A percentile compares a stretch with the other conserved stretches of the same genome.
Evolutionary conservation across 805 yeast species (phyloP).

Genomic region (Sugiyamaella floridensis): DNA sequence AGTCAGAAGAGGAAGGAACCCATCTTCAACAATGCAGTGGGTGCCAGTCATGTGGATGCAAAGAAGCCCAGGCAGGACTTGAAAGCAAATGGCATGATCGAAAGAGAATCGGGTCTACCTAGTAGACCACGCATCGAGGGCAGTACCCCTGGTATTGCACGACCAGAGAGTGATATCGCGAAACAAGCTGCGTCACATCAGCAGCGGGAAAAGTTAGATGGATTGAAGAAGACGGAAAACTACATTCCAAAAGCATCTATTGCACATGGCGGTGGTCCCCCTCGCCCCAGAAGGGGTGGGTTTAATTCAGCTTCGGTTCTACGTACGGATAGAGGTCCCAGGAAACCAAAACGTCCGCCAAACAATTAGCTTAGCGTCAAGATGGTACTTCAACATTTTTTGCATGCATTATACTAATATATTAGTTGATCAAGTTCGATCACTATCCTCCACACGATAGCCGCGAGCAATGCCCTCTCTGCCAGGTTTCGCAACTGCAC

Average conservation of each 20-base stretch:
- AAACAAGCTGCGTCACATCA: no score
- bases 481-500: slow-evolving; percentile 79
- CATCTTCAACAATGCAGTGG: no score
- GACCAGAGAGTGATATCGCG: no score
- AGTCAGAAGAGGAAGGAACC: background rate
- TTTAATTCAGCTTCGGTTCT: background rate
- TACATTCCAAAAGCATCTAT: background rate
- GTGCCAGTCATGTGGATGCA: no score
- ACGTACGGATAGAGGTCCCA: background rate
- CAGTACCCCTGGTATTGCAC: no score
- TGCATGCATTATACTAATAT: background rate
- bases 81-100: no score
- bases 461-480: slow-evolving; percentile 86
- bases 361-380: background rate
- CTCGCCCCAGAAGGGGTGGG: background rate
- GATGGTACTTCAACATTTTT: background rate
- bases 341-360: background rate
- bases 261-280: background rate
- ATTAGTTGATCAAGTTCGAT: slow-evolving; percentile 3
- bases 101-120: no score
- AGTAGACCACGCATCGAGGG: no score
- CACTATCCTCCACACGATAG: slow-evolving; percentile 34
- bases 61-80: no score
- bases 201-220: background rate
- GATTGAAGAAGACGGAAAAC: background rate